Evolutionary conservation across 306 rosid genomes (phyloP).

Genomic region (Heteromeles arbutifolia): DNA sequence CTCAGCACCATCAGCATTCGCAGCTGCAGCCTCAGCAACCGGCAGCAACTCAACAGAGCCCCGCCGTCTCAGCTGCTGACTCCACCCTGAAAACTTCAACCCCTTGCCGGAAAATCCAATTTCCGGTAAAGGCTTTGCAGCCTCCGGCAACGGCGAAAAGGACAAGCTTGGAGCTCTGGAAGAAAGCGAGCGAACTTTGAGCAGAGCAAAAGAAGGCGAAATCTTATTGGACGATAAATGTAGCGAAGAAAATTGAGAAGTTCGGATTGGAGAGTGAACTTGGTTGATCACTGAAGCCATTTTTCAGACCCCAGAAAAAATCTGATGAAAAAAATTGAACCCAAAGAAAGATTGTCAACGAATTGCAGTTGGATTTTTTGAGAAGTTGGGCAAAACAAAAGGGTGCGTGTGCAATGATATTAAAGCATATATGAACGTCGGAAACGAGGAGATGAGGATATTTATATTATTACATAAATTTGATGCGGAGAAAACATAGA

Average conservation of each 20-base stretch:
- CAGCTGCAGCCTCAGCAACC: constrained; percentile 42
- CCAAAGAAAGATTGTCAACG: too few relatives aligned
- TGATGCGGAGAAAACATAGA: constrained; percentile 27
- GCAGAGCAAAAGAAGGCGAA: constrained; percentile 15
- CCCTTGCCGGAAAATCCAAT: constrained; percentile 18
- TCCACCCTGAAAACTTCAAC: constrained; percentile 24
- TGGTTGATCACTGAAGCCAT: constrained; percentile 44
- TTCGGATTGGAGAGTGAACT: constrained; percentile 30
- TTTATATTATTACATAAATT: not conserved
- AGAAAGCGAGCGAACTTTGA: constrained; percentile 22
- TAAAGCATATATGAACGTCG: constrained; percentile 12
- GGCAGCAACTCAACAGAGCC: constrained; percentile 20
- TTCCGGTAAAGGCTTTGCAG: not conserved
- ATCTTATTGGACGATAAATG: constrained; percentile 20
- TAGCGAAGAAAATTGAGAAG: constrained; percentile 28
- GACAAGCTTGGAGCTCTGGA: constrained; percentile 27
- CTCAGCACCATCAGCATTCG: constrained; percentile 43
- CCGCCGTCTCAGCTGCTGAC: constrained; percentile 28
- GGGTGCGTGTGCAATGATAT: not conserved
- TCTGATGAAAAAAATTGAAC: too few relatives aligned
- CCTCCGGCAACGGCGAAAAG: constrained; percentile 41
- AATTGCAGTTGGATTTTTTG: too few relatives aligned
- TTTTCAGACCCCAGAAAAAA: not conserved
- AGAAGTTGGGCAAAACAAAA: too few relatives aligned
- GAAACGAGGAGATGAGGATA: constrained; percentile 18